These are phyloP conservation scores for Hygrocybe punicea DNA, from an alignment of 768 basidiomycete species.

Conservation along the genomic window DNA sequence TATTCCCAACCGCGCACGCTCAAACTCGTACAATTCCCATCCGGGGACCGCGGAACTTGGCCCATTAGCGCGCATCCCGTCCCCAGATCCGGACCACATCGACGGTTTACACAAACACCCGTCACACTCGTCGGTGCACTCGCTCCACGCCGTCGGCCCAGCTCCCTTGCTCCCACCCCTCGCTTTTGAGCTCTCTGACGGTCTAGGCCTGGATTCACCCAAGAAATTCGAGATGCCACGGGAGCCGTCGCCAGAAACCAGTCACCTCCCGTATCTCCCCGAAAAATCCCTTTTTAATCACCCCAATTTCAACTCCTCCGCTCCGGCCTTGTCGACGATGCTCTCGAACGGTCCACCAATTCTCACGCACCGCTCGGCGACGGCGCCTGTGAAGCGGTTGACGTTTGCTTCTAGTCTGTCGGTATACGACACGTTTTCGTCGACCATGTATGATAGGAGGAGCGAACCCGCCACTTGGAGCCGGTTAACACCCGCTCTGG, in stretches of 20 bases:
- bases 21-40: conserved; percentile 77
- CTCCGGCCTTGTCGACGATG: conserved; percentile 74
- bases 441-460: conserved; percentile 86
- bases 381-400: conserved; percentile 66
- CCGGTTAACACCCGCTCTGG: conserved; percentile 87
- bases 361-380: conserved; percentile 69
- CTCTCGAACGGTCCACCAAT: conserved; percentile 43
- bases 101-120: conserved; percentile 78
- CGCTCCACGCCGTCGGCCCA: conserved; percentile 3
- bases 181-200: conserved; percentile 47
- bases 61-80: conserved; percentile 77
- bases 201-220: conserved; percentile 31
- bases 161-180: conserved; percentile 49
- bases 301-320: conserved; percentile 82
- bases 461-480: conserved; percentile 98
- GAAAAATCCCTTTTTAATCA: conserved; percentile 68
- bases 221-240: conserved; percentile 29
- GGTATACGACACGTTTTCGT: conserved; percentile 95
- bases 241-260: conserved; percentile 1
- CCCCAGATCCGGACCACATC: conserved; percentile 81
- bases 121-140: conserved; percentile 49
- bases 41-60: conserved; percentile 56
- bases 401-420: conserved; percentile 90
- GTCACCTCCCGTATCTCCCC: conserved; percentile 36
- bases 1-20: conserved; percentile 55